Percentiles rank a stretch among this genome's conserved stretches.
Evolutionary conservation across 1,284 basidiomycete species (phyloP).

Genomic region (Tylopilus sp.): DNA sequence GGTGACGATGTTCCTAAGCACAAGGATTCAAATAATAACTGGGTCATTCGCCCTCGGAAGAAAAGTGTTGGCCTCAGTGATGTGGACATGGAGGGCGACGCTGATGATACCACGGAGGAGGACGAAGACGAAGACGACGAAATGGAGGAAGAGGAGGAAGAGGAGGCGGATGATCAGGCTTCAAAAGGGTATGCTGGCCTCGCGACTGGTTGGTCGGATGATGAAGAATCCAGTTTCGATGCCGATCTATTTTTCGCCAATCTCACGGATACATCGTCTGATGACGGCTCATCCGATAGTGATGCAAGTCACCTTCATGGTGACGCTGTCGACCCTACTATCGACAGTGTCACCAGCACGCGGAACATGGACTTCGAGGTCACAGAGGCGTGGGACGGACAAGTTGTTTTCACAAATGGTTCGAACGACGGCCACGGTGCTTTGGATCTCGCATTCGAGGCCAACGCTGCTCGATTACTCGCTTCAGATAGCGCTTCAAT

Average conservation of each 20-base stretch:
- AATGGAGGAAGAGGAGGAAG: slow-evolving; percentile 29
- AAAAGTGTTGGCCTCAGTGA: slow-evolving; percentile 61
- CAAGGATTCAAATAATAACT: slow-evolving; percentile 48
- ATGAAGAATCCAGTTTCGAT: slow-evolving; percentile 70
- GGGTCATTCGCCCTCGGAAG: slow-evolving; percentile 65
- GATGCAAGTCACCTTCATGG: slow-evolving; percentile 31
- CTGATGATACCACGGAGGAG: slow-evolving; percentile 41
- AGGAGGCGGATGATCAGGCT: slow-evolving; percentile 40
- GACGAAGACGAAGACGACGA: slow-evolving; percentile 53
- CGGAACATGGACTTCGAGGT: slow-evolving; percentile 52
- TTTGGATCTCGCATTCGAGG: slow-evolving; percentile 56
- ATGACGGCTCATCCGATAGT: slow-evolving; percentile 37
- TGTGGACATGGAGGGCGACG: slow-evolving; percentile 51
- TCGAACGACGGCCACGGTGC: slow-evolving; percentile 46
- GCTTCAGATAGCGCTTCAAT: slow-evolving; percentile 39
- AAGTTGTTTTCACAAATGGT: slow-evolving; percentile 64
- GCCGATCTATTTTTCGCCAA: slow-evolving; percentile 76
- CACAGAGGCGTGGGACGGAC: slow-evolving; percentile 66
- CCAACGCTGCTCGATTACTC: slow-evolving; percentile 43
- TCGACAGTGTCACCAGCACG: slow-evolving; percentile 34
- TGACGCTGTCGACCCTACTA: slow-evolving; percentile 38
- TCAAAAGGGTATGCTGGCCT: slow-evolving; percentile 51
- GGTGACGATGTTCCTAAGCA: slow-evolving; percentile 47
- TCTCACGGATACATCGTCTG: slow-evolving; percentile 49
- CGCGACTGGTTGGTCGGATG: slow-evolving; percentile 65